Evolutionary conservation across 768 basidiomycete genomes (phyloP).

Genomic region (Austroboletus eburneus): DNA sequence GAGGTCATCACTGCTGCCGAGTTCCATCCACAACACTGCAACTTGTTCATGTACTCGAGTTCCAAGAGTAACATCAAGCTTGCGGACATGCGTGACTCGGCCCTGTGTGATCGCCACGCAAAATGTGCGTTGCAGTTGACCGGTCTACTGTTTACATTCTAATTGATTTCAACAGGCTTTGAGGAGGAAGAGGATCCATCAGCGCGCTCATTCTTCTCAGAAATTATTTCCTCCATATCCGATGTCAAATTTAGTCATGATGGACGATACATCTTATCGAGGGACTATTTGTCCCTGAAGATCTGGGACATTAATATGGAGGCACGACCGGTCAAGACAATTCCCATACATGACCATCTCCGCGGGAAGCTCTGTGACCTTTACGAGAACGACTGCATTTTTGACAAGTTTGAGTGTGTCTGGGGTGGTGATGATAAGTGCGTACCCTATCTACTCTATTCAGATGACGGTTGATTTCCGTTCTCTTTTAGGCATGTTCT

Average conservation of each 20-base stretch:
- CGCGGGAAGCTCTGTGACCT: conserved; percentile 96
- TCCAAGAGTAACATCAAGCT: conserved; percentile 99
- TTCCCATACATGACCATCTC: conserved; percentile 97
- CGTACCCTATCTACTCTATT: conserved; percentile 35
- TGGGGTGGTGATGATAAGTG: conserved; percentile 96
- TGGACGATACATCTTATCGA: conserved; percentile 92
- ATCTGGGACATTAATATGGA: conserved; percentile 99
- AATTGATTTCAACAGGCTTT: conserved; percentile 59
- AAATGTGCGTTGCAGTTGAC: conserved; percentile 65
- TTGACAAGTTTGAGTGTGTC: conserved; percentile 99
- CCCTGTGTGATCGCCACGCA: conserved; percentile 91
- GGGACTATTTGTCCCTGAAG: conserved; percentile 96
- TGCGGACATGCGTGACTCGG: conserved; percentile 98
- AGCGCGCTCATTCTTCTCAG: conserved; percentile 97
- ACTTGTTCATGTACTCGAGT: conserved; percentile 99
- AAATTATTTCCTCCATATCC: conserved; percentile 99
- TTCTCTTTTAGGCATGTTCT: conserved; percentile 70
- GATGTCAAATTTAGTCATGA: conserved; percentile 99
- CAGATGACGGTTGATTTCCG: conserved; percentile 8
- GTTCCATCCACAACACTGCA: conserved; percentile 97
- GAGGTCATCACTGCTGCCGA: conserved; percentile 99
- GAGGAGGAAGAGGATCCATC: conserved; percentile 99
- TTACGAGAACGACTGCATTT: conserved; percentile 99
- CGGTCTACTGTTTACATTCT: conserved; percentile 2
- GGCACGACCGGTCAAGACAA: conserved; percentile 91